These are phyloP conservation scores for Eragrostis tef DNA, from an alignment of 202 grass and related monocot genomes.

Conservation along the genomic window DNA sequence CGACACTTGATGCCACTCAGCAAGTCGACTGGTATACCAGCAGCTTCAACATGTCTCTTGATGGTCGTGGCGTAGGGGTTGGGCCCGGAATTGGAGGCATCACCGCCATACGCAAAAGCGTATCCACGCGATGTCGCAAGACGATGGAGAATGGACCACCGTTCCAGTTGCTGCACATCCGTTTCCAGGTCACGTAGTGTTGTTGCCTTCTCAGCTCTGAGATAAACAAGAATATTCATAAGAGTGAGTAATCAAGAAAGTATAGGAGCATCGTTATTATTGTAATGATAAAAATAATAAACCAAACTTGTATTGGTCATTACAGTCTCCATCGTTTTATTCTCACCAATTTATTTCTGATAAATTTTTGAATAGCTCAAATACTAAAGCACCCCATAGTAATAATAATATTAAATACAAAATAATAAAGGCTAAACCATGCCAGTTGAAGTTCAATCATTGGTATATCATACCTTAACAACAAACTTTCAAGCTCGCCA, in stretches of 20 bases:
- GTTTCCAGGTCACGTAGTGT: conserved; percentile 41
- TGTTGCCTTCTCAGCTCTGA: conserved; percentile 33
- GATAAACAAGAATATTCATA: conserved; percentile 20
- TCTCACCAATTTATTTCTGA: no score
- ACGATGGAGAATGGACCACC: conserved; percentile 45
- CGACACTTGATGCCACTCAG: conserved; percentile 43
- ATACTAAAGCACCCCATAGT: not conserved
- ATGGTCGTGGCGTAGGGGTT: conserved; percentile 4
- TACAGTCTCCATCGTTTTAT: no score
- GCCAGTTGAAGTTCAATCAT: not conserved
- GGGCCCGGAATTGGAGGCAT: not conserved
- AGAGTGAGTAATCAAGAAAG: not conserved
- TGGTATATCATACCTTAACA: conserved; percentile 46
- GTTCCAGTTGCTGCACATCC: conserved; percentile 33
- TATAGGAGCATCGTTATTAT: not conserved
- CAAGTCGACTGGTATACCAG: not conserved
- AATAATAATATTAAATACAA: not conserved
- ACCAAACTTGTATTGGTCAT: no score
- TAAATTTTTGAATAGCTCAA: not conserved
- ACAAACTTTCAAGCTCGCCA: conserved; percentile 36
- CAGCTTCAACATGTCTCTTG: conserved; percentile 30
- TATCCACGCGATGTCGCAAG: conserved; percentile 40
- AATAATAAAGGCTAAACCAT: conserved; percentile 15
- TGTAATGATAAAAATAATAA: no score
- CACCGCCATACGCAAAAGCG: not conserved